These are phyloP conservation scores for Pleurotus cornucopiae DNA, from an alignment of 768 basidiomycete species.

Conservation along the genomic window DNA sequence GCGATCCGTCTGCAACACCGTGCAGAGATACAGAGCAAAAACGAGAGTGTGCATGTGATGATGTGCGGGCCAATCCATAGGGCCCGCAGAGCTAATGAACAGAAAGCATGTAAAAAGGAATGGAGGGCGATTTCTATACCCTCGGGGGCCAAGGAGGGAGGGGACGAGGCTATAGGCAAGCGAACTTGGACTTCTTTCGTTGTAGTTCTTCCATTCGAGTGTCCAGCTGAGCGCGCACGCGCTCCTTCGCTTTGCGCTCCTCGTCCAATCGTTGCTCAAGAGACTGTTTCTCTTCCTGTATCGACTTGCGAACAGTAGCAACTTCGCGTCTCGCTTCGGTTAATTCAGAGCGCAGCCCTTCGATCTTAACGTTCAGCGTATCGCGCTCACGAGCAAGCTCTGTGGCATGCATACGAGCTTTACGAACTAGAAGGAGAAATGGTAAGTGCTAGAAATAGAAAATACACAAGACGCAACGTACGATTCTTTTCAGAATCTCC, in stretches of 20 bases:
- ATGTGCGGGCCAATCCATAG: background rate
- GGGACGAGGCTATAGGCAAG: slow-evolving; percentile 59
- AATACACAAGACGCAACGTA: slow-evolving; percentile 36
- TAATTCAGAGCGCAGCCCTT: slow-evolving; percentile 67
- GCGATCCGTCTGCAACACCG: slow-evolving; percentile 6
- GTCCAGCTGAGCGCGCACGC: slow-evolving; percentile 83
- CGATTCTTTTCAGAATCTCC: slow-evolving; percentile 92
- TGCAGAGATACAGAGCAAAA: slow-evolving; percentile 5
- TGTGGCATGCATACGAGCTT: slow-evolving; percentile 90
- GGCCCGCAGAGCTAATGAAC: slow-evolving; percentile 7
- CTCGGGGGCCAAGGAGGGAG: background rate
- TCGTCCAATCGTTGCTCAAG: slow-evolving; percentile 81
- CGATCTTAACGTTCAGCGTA: slow-evolving; percentile 59
- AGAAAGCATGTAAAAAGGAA: slow-evolving; percentile 15
- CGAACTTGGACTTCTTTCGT: slow-evolving; percentile 89
- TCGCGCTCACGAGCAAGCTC: slow-evolving; percentile 88
- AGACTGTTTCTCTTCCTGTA: slow-evolving; percentile 86
- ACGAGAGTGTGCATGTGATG: background rate
- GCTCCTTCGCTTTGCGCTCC: slow-evolving; percentile 86
- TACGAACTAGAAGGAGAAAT: slow-evolving; percentile 57
- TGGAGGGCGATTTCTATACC: no score
- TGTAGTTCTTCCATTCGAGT: slow-evolving; percentile 82
- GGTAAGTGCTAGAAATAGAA: slow-evolving; percentile 3
- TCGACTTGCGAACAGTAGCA: slow-evolving; percentile 67
- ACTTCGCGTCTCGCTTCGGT: slow-evolving; percentile 79